Conservation (phyloP, 2,329 filamentous ascomycete genomes). For the Pseudogymnoascus sp. region DNA sequence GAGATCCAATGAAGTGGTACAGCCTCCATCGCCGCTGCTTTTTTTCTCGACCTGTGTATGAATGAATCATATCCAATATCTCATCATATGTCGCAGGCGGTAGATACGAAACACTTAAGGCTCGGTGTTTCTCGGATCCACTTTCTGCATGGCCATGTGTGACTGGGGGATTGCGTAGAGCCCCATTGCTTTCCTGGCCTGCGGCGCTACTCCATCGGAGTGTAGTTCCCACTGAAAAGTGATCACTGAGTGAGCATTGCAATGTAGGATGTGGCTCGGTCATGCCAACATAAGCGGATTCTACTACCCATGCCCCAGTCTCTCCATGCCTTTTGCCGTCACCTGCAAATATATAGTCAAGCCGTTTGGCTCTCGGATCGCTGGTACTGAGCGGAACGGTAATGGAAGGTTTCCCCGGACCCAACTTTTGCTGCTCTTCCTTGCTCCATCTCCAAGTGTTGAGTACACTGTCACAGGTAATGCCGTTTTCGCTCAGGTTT, state of each 20-base stretch:
- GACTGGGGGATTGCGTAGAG: conserved; percentile 20
- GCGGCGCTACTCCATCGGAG: conserved; percentile 33
- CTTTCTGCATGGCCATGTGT: conserved; percentile 19
- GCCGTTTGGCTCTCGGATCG: conserved; percentile 71
- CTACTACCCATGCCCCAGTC: conserved; percentile 55
- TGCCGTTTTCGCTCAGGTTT: conserved; percentile 73
- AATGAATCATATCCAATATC: conserved; percentile 61
- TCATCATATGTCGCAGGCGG: conserved; percentile 53
- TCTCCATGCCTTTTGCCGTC: conserved; percentile 35
- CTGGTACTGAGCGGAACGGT: conserved; percentile 53
- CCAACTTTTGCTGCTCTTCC: conserved; percentile 56
- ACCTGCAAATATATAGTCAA: conserved; percentile 89
- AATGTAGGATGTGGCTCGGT: conserved; percentile 70
- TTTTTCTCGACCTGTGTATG: conserved; percentile 62
- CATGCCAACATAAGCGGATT: conserved; percentile 66
- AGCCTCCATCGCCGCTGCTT: conserved; percentile 64
- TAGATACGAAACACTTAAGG: conserved; percentile 27
- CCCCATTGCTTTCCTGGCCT: conserved; percentile 19
- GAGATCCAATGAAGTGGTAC: conserved; percentile 60
- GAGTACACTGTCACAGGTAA: conserved; percentile 73
- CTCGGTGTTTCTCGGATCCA: conserved; percentile 15
- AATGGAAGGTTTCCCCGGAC: conserved; percentile 51
- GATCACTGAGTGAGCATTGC: conserved; percentile 82
- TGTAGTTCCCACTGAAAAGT: conserved; percentile 83
- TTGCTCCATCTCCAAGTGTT: conserved; percentile 94